These are phyloP conservation scores for Pichia californica DNA, from an alignment of 805 yeast genomes.

Conservation along the genomic window DNA sequence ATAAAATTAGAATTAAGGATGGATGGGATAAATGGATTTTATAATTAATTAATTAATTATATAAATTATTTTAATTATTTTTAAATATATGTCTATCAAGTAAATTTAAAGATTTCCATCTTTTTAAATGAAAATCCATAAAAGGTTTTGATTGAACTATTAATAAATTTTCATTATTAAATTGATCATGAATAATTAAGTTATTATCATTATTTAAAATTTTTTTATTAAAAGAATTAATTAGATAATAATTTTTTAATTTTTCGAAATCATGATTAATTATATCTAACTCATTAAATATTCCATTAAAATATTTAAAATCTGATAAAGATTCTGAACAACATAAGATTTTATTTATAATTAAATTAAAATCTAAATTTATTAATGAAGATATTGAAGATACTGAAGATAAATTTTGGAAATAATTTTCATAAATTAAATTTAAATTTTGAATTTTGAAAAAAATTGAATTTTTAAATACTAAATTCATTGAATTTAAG, in stretches of 20 bases:
- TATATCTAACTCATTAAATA: constrained; percentile 1
- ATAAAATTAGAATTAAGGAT: constrained; percentile 50
- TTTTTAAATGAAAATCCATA: constrained; percentile 17
- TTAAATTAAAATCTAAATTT: neutral
- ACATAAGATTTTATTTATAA: constrained; percentile 2
- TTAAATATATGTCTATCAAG: constrained; percentile 20
- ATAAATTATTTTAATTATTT: neutral
- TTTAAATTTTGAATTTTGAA: neutral
- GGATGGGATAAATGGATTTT: constrained; percentile 68
- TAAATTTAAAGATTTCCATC: constrained; percentile 19
- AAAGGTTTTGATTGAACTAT: constrained; percentile 19
- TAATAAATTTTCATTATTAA: constrained; percentile 3
- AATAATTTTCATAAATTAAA: neutral
- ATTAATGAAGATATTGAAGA: too few relatives aligned
- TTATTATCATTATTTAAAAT: neutral
- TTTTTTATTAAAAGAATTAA: neutral
- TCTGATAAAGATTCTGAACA: constrained; percentile 10
- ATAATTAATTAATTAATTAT: constrained; percentile 23
- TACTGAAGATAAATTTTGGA: too few relatives aligned
- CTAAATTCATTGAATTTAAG: neutral
- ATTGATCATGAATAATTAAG: too few relatives aligned
- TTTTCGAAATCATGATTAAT: neutral
- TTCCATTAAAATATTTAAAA: constrained; percentile 7
- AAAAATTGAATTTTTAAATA: neutral
- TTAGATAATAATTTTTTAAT: neutral